phyloP scores from a whole-genome alignment of 805 yeast species.

The Candida saitoana region DNA sequence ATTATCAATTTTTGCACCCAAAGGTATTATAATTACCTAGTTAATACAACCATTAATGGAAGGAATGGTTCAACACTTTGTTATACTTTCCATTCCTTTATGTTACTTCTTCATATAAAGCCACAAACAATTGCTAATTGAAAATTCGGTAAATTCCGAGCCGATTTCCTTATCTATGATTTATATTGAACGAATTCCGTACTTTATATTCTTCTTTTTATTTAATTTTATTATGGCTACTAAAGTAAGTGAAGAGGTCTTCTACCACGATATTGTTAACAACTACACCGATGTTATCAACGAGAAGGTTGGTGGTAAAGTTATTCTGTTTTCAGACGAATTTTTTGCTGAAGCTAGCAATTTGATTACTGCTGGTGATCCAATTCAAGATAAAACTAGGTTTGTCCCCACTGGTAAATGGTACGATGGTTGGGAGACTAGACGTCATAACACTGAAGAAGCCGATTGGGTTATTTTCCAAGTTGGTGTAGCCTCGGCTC shows the following conservation, averaged over 20 bases:
- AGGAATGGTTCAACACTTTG: too few species aligned
- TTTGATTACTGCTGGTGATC: conserved; percentile 74
- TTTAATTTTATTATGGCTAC: conserved; percentile 12
- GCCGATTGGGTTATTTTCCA: conserved; percentile 85
- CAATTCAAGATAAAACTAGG: conserved; percentile 75
- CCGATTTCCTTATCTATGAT: too few species aligned
- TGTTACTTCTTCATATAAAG: too few species aligned
- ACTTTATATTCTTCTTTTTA: not conserved
- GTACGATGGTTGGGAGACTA: conserved; percentile 99
- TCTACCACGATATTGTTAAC: conserved; percentile 44
- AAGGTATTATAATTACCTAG: too few species aligned
- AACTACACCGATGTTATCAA: conserved; percentile 77
- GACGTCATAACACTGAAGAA: conserved; percentile 82
- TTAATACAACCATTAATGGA: too few species aligned
- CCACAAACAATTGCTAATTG: too few species aligned
- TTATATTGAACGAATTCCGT: too few species aligned
- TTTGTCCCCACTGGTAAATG: conserved; percentile 89
- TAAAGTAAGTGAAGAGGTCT: conserved; percentile 28
- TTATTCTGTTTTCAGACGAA: conserved; percentile 72
- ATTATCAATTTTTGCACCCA: too few species aligned
- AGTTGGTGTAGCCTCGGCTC: conserved; percentile 81
- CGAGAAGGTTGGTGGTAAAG: conserved; percentile 75
- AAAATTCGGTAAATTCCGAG: not conserved
- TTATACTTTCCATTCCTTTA: too few species aligned
- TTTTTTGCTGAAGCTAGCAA: conserved; percentile 95